These are phyloP conservation scores for Triticum turgidum DNA, from an alignment of 176 grass and related monocot genomes.

Conservation along the genomic window DNA sequence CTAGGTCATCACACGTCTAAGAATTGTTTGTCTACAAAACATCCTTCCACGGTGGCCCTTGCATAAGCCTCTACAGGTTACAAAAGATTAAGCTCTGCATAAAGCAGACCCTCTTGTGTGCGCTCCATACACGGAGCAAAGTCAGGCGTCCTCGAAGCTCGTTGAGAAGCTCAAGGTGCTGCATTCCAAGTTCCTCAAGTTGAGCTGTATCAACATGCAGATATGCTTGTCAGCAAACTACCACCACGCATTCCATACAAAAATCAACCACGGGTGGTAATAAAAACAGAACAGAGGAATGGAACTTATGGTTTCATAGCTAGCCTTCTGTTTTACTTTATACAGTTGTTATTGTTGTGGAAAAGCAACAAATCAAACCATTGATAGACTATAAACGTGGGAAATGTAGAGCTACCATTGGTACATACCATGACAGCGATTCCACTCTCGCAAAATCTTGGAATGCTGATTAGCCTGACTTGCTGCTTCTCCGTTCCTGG, in stretches of 20 bases:
- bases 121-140: background rate
- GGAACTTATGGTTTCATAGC: no score
- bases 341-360: background rate
- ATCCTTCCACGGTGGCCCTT: no score
- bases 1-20: background rate
- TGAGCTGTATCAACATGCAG: conserved; percentile 59
- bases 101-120: background rate
- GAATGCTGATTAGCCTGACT: conserved; percentile 85
- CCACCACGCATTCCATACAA: background rate
- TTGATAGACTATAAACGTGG: background rate
- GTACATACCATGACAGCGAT: conserved; percentile 76
- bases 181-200: conserved; percentile 91
- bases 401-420: background rate
- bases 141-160: conserved; percentile 51
- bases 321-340: no score
- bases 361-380: background rate
- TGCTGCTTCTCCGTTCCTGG: conserved; percentile 74
- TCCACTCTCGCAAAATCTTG: conserved; percentile 83
- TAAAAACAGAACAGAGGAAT: background rate
- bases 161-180: conserved; percentile 80
- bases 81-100: no score
- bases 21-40: no score
- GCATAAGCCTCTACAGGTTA: no score
- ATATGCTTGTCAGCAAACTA: conserved; percentile 27
- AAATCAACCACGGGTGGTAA: background rate